Base-by-base conservation (phyloP, 2,329 filamentous ascomycete genomes). In the Dryadomyces quercus-mongolicae region DNA sequence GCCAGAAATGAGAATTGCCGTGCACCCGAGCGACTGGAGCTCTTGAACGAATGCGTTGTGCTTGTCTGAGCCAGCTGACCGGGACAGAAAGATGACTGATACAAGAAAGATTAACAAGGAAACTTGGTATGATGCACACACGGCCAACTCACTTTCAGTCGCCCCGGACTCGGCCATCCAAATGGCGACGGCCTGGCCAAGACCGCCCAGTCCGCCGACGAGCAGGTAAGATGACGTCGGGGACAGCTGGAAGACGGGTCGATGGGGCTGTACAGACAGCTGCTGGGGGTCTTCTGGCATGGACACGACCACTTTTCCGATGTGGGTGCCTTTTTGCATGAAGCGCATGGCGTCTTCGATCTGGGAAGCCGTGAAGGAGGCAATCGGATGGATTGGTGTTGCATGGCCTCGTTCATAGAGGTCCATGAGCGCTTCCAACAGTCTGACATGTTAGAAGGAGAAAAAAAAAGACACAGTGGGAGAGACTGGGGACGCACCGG, bases 321-420 rank as follows among this genome's bases (percentile, higher is more conserved):
- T 67, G 51, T 71, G 68, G 5, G 66, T 63, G 4, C 70, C 68
- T 5, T 59, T 59, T 51, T 70, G 68, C 60, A 67, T 67, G 40
- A 62, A 63, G 0, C 66, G 60, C 56, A 73, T 68, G 1, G 70
- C 69, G 15, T 40, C 20, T 16, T 36, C n/a, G 10, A 66, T 44
- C 15, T 53, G 45, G 25, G 34, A 44, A 6, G 49, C 20, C n/a
- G 20, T 7, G 20, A 50, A 49, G 18, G 13, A n/a, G n/a, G 18
- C 22, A 3, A 44, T 18, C 9, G 46, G 36, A 3, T 25, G 9
- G 12, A 22, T 22, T 22, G 34, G n/a, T 1, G 6, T 5, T 21
- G 16, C 16, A 5, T 21, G 18, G 8, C 18, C 50, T 12, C 38
- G 18, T 44, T 13, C 1, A 13, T 40, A 25, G 7, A 53, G 18